Conservation (phyloP, 225 moss, liverwort and hornwort species). For the Asterella californica region DNA sequence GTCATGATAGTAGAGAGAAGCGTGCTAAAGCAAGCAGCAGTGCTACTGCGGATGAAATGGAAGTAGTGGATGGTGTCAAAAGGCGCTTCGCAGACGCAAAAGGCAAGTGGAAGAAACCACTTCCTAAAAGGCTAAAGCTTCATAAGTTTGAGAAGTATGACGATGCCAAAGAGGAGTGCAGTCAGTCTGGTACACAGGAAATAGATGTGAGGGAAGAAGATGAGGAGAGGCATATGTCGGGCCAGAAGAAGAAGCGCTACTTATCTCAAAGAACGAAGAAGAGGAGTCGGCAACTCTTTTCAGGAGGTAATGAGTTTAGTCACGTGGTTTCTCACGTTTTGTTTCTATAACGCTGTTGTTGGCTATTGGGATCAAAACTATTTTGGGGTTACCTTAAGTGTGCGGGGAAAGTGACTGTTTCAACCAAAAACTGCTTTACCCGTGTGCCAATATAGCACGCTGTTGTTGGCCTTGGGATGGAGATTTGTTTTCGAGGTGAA, state of each 20-base stretch:
- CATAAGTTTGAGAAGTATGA: slow-evolving; percentile 51
- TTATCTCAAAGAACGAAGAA: slow-evolving; percentile 75
- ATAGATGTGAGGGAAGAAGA: slow-evolving; percentile 53
- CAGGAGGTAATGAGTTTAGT: slow-evolving; percentile 56
- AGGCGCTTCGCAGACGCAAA: slow-evolving; percentile 53
- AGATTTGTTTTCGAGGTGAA: not conserved
- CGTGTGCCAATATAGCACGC: too few species aligned
- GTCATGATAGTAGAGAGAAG: slow-evolving; percentile 73
- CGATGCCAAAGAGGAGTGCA: slow-evolving; percentile 43
- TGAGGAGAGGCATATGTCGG: slow-evolving; percentile 52
- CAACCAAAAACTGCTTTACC: too few species aligned
- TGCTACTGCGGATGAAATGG: slow-evolving; percentile 43
- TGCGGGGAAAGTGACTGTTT: too few species aligned
- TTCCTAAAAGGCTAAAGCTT: slow-evolving; percentile 55
- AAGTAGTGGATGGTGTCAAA: slow-evolving; percentile 45
- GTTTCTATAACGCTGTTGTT: too few species aligned
- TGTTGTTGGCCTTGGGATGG: too few species aligned
- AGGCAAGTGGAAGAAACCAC: slow-evolving; percentile 55
- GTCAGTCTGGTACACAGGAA: slow-evolving; percentile 33
- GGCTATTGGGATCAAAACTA: too few species aligned
- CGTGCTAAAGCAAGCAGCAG: slow-evolving; percentile 63
- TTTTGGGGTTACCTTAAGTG: too few species aligned
- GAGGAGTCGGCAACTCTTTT: slow-evolving; percentile 92
- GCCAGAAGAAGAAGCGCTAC: slow-evolving; percentile 63
- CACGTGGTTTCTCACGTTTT: not conserved